Base-by-base conservation (phyloP, 768 basidiomycete genomes). In the Naganishia onofrii region DNA sequence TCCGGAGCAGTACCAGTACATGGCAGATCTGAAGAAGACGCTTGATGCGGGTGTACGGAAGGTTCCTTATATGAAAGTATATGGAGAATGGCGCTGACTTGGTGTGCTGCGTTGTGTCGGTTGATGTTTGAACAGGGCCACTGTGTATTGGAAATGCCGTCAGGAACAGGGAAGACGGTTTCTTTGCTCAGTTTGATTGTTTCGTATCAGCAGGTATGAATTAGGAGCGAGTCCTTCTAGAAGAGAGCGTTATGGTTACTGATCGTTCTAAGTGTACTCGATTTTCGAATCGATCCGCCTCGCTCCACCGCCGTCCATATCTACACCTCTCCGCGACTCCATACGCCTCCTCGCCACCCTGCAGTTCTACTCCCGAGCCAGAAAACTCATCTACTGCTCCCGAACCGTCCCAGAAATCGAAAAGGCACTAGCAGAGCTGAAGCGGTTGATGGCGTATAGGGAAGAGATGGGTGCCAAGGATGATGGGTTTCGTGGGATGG, bases 91-190 rank as follows among this genome's bases (percentile, higher is more conserved):
- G n/a, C n/a, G n/a, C n/a, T n/a, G n/a, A n/a, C n/a, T n/a, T n/a
- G n/a, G n/a, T n/a, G n/a, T n/a, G n/a, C n/a, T n/a, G n/a, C n/a
- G n/a, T n/a, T n/a, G n/a, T n/a, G n/a, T n/a, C n/a, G n/a, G n/a
- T n/a, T n/a, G n/a, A n/a, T n/a, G n/a, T n/a, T n/a, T n/a, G 19
- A n/a, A 67, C 48, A 98, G 93, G 96, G 96, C 60, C 96, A 99
- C 75, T 97, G 96, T 80, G 92, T 98, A n/a, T 86, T 99, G 44
- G 96, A 99, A 84, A 99, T 99, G 96, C 96, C 96, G 72, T 98
- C 96, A 13, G 96, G 96, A 19, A 99, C 96, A 26, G 96, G 96
- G 28, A 99, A 99, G 84, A 99, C 96, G 0, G 96, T 99, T 29
- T 97, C 93, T 13, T 84, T 99, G 10, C 84, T 99, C 21, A 93